Base-by-base conservation (phyloP, 345 rosid species). In the Hibiscus trionum region DNA sequence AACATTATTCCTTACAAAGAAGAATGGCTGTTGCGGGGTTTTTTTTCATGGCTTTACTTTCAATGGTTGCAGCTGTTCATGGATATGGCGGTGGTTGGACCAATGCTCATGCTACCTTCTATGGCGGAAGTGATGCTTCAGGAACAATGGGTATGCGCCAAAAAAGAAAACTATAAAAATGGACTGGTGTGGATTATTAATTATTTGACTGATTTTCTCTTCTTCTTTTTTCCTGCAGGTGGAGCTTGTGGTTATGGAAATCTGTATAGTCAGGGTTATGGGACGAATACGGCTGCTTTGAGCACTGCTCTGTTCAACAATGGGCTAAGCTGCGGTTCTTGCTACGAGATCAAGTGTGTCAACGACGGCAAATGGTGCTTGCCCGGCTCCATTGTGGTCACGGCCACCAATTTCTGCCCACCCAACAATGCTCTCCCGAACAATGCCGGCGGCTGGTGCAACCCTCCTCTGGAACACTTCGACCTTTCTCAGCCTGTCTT, bases 231-330 rank as follows among this genome's bases (percentile, higher is more conserved):
- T 17, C 61, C 57, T 75, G 6, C 79, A 90, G 96, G 96, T 31
- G 96, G 96, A 27, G 96, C 96, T 70, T 90, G 96, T 77, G 96
- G 96, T 9, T 90, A 90, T 16, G 96, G 96, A 15, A 88, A 90
- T 57, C 77, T 90, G 15, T 90, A 90, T 77, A 90, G 93, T 82
- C 96, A 90, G 63, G 96, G 96, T 0, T 90, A 90, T 68, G 96
- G 96, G 57, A 88, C 90, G 9, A 90, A 85, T 80, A 90, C 96
- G 0, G 96, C 96, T 5, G 96, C 96, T 52, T 73, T 90, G 62
- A 90, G 96, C 83, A 90, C 96, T 1, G 89, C 96, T 75, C 21
- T 90, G 73, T 90, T 90, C 81, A 90, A 90, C 85, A 88, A 72
- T 39, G 96, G 96, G 16, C 57, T 90, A 6, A 85, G 89, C 73